Base-by-base conservation (phyloP, 2,329 filamentous ascomycete genomes). In the Nemania serpens region DNA sequence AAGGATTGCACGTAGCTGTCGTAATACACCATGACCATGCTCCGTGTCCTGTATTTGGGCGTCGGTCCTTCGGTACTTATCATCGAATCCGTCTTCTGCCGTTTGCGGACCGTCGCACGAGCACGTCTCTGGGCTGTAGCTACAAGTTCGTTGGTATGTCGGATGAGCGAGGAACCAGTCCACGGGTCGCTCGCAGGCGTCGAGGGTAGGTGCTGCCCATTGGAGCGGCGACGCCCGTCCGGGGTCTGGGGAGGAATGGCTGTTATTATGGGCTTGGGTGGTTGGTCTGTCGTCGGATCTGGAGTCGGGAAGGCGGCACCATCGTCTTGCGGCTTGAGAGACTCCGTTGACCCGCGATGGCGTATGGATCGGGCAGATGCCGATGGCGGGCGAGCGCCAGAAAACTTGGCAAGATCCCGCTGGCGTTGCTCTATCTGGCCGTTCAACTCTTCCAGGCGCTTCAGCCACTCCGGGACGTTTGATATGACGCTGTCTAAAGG, bases 1-100 rank as follows among this genome's bases (percentile, higher is more conserved):
- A 89, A 87, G 52, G 86, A 86, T 73, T 97, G 93, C 3, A 96
- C 88, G 63, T 91, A 88, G 67, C 90, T 91, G 73, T 97, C 93
- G 73, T 97, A 97, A 75, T 92, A 93, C n/a, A 97, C 90, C 42
- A 95, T 88, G 48, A 94, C 88, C 82, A 91, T 90, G 59, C 83
- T 88, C 66, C 89, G 85, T 3, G 87, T 87, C 56, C 90, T 87
- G 73, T 89, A 90, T 63, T 86, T 85, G 11, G 79, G 75, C 1
- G 79, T 73, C 2, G 76, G 73, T 11, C 52, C 62, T 29, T 84
- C 81, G 37, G 75, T 78, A 43, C 82, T 85, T 52, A 81, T 68
- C 66, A 85, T 76, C 0, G 84, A 86, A 22, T 82, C 76, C 12
- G 81, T 80, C 55, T 82, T 79, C 54, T 79, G 78, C 49, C 79